Evolutionary conservation across 352 stramenopile genomes (phyloP).

Genomic region (Pythium graminicola): DNA sequence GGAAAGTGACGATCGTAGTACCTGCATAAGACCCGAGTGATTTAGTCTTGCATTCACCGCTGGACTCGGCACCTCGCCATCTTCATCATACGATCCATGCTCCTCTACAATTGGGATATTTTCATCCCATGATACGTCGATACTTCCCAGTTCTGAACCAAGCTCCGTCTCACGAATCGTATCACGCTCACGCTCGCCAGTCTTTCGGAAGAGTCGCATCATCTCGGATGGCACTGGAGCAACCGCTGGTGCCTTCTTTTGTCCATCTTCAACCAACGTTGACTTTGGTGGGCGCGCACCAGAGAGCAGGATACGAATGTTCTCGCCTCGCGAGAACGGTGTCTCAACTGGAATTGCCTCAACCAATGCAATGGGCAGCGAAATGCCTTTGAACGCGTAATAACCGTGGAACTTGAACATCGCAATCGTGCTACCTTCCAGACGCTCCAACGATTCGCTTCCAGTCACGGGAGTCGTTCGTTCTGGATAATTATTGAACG

Average conservation of each 20-base stretch:
- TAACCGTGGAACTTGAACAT: slow-evolving; percentile 82
- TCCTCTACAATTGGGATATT: slow-evolving; percentile 68
- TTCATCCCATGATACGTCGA: slow-evolving; percentile 65
- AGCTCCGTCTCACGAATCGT: slow-evolving; percentile 83
- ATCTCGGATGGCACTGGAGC: slow-evolving; percentile 47
- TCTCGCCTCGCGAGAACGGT: slow-evolving; percentile 17
- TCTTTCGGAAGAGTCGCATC: slow-evolving; percentile 49
- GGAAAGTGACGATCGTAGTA: slow-evolving; percentile 39
- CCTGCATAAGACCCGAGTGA: slow-evolving; percentile 53
- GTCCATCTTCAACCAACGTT: slow-evolving; percentile 58
- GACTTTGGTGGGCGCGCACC: slow-evolving; percentile 52
- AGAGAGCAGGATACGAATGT: slow-evolving; percentile 32
- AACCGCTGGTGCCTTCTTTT: slow-evolving; percentile 40
- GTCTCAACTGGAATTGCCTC: slow-evolving; percentile 73
- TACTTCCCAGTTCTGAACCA: slow-evolving; percentile 54
- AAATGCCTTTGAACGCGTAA: slow-evolving; percentile 86
- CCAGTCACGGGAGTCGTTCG: slow-evolving; percentile 31
- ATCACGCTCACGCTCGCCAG: slow-evolving; percentile 60
- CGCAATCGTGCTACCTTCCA: slow-evolving; percentile 52
- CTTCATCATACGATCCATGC: slow-evolving; percentile 41
- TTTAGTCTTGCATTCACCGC: slow-evolving; percentile 56
- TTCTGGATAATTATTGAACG: slow-evolving; percentile 39
- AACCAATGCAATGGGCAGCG: slow-evolving; percentile 64
- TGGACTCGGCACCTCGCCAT: slow-evolving; percentile 28
- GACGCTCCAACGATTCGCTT: slow-evolving; percentile 37